Conservation (phyloP, 495 filamentous ascomycete species). For the Cercophora newfieldiana region DNA sequence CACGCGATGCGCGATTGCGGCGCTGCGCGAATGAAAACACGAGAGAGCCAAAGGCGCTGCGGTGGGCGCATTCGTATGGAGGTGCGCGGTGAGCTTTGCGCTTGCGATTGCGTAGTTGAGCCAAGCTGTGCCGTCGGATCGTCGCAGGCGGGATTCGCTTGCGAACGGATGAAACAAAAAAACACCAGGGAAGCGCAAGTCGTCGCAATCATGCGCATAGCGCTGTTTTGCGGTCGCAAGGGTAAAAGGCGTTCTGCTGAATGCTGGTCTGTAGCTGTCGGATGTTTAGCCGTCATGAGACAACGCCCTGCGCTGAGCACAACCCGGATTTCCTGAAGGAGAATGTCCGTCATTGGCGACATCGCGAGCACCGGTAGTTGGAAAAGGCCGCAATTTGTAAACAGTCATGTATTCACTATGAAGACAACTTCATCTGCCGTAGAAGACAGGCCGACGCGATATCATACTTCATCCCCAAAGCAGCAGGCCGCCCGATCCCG, state of each 20-base stretch:
- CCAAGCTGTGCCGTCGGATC: not conserved
- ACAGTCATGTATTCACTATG: not conserved
- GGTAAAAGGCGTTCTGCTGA: not conserved
- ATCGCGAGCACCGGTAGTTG: not conserved
- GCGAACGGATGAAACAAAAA: not conserved
- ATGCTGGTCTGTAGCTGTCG: not conserved
- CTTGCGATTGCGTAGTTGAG: not conserved
- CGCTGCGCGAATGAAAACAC: not conserved
- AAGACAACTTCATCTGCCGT: not conserved
- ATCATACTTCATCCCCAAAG: not conserved
- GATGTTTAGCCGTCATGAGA: not conserved
- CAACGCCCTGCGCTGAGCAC: not conserved
- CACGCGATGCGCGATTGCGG: not conserved
- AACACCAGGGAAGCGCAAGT: not conserved
- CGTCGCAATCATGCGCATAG: not conserved
- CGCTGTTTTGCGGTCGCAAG: not conserved
- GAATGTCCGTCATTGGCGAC: not conserved
- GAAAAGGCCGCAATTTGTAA: not conserved
- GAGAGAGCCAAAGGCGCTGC: too few species aligned
- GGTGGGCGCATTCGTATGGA: not conserved
- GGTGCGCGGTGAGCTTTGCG: not conserved
- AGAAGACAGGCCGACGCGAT: not conserved
- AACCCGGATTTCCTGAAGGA: conserved; percentile 1
- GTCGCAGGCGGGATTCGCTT: not conserved
- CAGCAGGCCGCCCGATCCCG: not conserved